Conservation (phyloP, 1,139 yeast genomes). For the Geotrichum reessii region DNA sequence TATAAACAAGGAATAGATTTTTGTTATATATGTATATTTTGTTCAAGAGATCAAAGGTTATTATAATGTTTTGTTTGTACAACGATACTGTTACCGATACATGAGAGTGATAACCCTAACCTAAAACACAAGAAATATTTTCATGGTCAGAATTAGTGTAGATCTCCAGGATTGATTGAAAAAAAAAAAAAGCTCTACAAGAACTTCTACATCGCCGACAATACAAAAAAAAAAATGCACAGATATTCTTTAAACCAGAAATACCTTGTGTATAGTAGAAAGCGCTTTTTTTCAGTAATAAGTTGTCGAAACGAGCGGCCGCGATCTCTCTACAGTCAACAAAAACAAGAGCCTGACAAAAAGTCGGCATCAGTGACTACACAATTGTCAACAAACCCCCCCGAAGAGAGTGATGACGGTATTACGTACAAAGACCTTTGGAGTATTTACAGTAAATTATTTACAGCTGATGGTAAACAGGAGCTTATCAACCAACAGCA, state of each 20-base stretch:
- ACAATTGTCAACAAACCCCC: neutral
- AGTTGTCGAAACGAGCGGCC: neutral
- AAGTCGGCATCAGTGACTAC: neutral
- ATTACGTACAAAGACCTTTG: neutral
- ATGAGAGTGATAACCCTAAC: neutral
- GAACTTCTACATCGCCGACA: too few relatives aligned
- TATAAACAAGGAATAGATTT: neutral
- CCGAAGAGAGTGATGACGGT: neutral
- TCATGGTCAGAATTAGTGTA: too few relatives aligned
- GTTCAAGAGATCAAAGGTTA: neutral
- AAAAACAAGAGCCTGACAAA: neutral
- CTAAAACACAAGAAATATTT: neutral
- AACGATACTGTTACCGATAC: neutral
- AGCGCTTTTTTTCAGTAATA: neutral
- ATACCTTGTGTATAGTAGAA: neutral
- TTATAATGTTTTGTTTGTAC: neutral
- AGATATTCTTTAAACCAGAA: neutral
- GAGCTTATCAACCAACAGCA: neutral
- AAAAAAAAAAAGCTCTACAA: too few relatives aligned
- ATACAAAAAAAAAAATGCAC: neutral
- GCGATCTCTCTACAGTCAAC: neutral
- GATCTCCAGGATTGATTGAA: too few relatives aligned
- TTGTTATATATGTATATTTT: too few relatives aligned
- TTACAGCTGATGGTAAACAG: neutral
- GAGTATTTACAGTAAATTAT: neutral